Evolutionary conservation across 441 rosid species (phyloP).

Genomic region (Adansonia gregorii): DNA sequence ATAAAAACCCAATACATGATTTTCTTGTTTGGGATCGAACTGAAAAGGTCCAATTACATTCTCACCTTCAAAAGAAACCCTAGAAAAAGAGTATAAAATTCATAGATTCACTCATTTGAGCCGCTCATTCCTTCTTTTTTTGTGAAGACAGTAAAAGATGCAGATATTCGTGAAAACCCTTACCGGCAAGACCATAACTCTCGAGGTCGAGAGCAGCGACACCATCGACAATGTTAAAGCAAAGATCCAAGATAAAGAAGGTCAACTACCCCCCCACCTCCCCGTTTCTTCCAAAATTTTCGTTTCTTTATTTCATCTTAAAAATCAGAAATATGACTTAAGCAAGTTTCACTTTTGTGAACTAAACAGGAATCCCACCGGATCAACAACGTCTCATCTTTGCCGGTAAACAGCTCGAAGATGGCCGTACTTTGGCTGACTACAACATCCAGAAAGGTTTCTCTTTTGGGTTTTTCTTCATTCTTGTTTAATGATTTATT

Average conservation of each 20-base stretch:
- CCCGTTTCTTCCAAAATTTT: background rate
- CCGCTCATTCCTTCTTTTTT: background rate
- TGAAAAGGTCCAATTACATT: background rate
- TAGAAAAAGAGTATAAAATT: background rate
- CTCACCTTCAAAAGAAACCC: background rate
- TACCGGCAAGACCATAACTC: too few species aligned
- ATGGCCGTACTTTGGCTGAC: constrained; percentile 72
- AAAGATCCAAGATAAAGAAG: too few species aligned
- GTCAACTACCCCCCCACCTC: background rate
- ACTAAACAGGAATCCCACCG: constrained; percentile 62
- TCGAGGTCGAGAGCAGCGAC: background rate
- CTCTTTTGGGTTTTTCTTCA: background rate
- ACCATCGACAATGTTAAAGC: too few species aligned
- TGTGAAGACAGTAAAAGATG: background rate
- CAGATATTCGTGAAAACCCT: too few species aligned
- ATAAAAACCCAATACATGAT: background rate
- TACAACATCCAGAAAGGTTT: constrained; percentile 73
- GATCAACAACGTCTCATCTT: constrained; percentile 75
- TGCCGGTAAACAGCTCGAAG: constrained; percentile 78
- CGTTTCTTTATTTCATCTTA: background rate
- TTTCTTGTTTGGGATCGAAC: background rate
- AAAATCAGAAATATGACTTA: background rate
- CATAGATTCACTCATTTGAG: too few species aligned
- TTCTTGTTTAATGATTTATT: background rate
- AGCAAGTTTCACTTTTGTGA: background rate